These are phyloP conservation scores for Erigeron philadelphicus DNA, from an alignment of 140 eudicot genomes.

Conservation along the genomic window DNA sequence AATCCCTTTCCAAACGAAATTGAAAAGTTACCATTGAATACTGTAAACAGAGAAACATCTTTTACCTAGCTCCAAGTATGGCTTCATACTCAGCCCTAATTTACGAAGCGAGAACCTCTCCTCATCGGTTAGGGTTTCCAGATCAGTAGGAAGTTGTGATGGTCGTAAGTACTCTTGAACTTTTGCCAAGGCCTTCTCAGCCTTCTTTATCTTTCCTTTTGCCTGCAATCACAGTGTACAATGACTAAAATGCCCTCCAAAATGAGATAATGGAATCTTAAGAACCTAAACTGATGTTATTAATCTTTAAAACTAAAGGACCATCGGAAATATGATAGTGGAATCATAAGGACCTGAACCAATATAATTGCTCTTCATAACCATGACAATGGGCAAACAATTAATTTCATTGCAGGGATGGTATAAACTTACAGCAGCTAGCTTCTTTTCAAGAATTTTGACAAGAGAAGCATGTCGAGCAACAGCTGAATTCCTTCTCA, in stretches of 20 bases:
- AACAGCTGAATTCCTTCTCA: constrained; percentile 63
- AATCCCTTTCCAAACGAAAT: background rate
- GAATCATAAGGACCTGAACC: constrained; percentile 7
- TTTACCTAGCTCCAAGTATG: constrained; percentile 76
- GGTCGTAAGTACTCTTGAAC: constrained; percentile 63
- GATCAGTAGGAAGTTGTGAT: constrained; percentile 68
- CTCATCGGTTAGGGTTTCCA: constrained; percentile 75
- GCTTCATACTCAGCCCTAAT: constrained; percentile 93
- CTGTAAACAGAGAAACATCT: background rate
- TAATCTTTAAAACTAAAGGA: background rate
- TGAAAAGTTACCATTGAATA: background rate
- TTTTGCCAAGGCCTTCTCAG: constrained; percentile 65
- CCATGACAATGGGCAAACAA: background rate
- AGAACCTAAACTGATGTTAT: background rate
- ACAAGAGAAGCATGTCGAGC: constrained; percentile 77
- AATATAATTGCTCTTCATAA: background rate
- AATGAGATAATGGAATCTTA: background rate
- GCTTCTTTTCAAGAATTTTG: constrained; percentile 60
- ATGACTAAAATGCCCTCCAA: constrained; percentile 8
- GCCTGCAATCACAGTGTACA: constrained; percentile 46
- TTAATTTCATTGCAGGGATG: background rate
- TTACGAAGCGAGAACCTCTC: constrained; percentile 83
- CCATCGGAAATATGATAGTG: constrained; percentile 9
- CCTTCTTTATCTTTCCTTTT: constrained; percentile 54
- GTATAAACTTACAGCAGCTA: constrained; percentile 55